Evolutionary conservation across 2,329 filamentous ascomycete species (phyloP).

Genomic region (Colletotrichum sansevieriae): DNA sequence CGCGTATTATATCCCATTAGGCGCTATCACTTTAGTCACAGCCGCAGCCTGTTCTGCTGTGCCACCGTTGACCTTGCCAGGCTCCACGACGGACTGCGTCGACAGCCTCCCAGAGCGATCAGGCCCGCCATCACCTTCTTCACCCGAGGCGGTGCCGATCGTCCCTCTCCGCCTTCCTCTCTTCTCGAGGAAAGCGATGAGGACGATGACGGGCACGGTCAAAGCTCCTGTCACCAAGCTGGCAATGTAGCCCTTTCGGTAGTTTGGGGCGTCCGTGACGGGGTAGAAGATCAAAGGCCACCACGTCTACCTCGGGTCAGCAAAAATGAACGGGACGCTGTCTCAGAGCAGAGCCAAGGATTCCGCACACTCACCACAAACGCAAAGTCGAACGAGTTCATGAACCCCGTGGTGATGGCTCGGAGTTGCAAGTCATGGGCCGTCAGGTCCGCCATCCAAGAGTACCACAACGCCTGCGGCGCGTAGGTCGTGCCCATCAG

Average conservation of each 20-base stretch:
- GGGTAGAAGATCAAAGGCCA: slow-evolving; percentile 57
- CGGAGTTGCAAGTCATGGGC: slow-evolving; percentile 55
- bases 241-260: slow-evolving; percentile 54
- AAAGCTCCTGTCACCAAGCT: slow-evolving; percentile 54
- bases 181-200: slow-evolving; percentile 55
- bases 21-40: too few species aligned
- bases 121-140: neutral
- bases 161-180: slow-evolving; percentile 38
- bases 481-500: slow-evolving; percentile 59
- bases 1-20: too few species aligned
- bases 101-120: neutral
- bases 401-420: slow-evolving; percentile 58
- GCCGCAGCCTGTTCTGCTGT: too few species aligned
- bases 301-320: slow-evolving; percentile 47
- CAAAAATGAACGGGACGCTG: too few species aligned
- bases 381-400: slow-evolving; percentile 59
- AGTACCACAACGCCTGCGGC: slow-evolving; percentile 61
- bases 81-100: neutral
- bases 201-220: slow-evolving; percentile 51
- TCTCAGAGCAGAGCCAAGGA: too few species aligned
- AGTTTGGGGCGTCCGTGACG: slow-evolving; percentile 55
- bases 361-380: slow-evolving; percentile 47
- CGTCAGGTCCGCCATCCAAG: slow-evolving; percentile 60
- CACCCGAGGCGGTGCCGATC: neutral
- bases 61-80: too few species aligned